Evolutionary conservation across 2,329 filamentous ascomycete species (phyloP).

Genomic region (Rutstroemia sydowiana): DNA sequence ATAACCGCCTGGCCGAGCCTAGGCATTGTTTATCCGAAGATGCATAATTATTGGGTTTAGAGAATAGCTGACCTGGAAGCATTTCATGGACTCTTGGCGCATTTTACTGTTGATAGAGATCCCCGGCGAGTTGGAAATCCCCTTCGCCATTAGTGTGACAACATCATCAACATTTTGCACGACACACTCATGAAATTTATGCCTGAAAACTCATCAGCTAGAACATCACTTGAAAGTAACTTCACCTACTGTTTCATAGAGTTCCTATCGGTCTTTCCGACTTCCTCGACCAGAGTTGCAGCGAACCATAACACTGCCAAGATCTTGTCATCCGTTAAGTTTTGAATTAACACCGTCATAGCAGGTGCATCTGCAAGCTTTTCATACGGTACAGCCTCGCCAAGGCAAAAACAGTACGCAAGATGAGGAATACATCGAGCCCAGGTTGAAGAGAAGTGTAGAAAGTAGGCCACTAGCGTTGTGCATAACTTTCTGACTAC

Average conservation of each 20-base stretch:
- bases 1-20: too few species aligned
- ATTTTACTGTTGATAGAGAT: conserved; percentile 36
- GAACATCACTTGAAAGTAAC: background rate
- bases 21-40: too few species aligned
- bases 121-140: conserved; percentile 31
- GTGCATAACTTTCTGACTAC: conserved; percentile 69
- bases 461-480: conserved; percentile 68
- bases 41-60: too few species aligned
- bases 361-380: conserved; percentile 38
- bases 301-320: conserved; percentile 59
- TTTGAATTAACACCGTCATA: conserved; percentile 38
- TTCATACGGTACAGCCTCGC: conserved; percentile 40
- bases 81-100: conserved; percentile 50
- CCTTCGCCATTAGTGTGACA: conserved; percentile 38
- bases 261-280: conserved; percentile 58
- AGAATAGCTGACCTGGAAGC: conserved; percentile 45
- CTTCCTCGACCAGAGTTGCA: conserved; percentile 56
- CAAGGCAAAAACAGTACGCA: conserved; percentile 48
- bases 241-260: conserved; percentile 45
- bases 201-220: conserved; percentile 21
- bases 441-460: conserved; percentile 64
- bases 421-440: conserved; percentile 56
- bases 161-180: conserved; percentile 44
- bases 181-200: conserved; percentile 44
- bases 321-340: conserved; percentile 43